These are phyloP conservation scores for Herpetomonas samuelpessoai DNA, from an alignment of 208 protist genomes.

Conservation along the genomic window DNA sequence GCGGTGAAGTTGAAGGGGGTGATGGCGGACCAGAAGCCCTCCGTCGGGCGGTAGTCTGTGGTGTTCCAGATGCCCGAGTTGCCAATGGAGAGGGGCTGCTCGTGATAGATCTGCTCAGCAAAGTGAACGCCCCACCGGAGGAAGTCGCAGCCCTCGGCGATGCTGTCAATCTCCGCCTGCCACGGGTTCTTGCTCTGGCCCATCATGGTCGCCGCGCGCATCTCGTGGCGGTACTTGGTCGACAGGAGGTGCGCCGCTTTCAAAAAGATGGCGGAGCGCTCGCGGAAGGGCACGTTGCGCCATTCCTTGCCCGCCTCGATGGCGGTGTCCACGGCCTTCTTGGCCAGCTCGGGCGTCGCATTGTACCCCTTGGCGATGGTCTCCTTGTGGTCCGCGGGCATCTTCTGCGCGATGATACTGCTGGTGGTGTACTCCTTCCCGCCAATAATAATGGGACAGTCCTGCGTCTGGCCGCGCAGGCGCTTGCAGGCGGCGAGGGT, in stretches of 20 bases:
- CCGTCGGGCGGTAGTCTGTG: constrained; percentile 94
- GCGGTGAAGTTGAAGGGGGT: constrained; percentile 99
- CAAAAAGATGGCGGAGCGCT: constrained; percentile 93
- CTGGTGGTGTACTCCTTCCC: constrained; percentile 85
- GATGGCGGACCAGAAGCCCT: constrained; percentile 96
- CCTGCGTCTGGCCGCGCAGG: constrained; percentile 39
- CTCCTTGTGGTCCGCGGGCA: constrained; percentile 79
- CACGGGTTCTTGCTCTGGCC: constrained; percentile 97
- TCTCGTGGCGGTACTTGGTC: constrained; percentile 81
- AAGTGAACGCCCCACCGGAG: constrained; percentile 95
- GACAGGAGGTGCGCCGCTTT: constrained; percentile 90
- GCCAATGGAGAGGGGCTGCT: constrained; percentile 81
- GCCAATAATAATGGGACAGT: constrained; percentile 92
- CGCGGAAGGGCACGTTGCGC: constrained; percentile 81
- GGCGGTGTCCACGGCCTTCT: constrained; percentile 86
- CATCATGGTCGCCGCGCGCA: constrained; percentile 95
- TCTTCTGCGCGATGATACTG: constrained; percentile 55
- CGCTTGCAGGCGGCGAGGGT: constrained; percentile 69
- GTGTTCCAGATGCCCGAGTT: constrained; percentile 93
- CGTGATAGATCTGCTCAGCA: constrained; percentile 88
- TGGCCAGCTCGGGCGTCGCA: constrained; percentile 79
- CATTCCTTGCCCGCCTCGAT: constrained; percentile 77
- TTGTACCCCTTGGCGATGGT: constrained; percentile 80
- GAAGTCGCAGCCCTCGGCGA: constrained; percentile 96
- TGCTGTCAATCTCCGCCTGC: constrained; percentile 97